Conservation (phyloP, 208 protist species). For the Kentomonas sorsogonicus region DNA sequence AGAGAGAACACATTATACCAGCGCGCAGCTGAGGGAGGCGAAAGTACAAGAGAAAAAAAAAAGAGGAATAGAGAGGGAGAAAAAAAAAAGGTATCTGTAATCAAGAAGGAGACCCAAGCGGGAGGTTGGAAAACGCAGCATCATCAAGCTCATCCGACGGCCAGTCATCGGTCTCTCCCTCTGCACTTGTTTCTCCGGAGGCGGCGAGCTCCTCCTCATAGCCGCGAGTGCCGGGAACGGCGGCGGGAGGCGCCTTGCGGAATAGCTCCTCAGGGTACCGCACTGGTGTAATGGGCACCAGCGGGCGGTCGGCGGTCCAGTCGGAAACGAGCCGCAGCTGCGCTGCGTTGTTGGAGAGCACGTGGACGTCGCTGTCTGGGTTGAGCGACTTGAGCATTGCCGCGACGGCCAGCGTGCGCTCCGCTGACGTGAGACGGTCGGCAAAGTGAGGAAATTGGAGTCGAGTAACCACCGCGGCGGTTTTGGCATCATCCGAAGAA, state of each 20-base stretch:
- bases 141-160: too few relatives aligned
- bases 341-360: conserved; percentile 50
- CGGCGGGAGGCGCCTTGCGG: conserved; percentile 47
- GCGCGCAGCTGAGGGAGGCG: neutral
- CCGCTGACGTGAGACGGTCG: conserved; percentile 51
- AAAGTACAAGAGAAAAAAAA: conserved; percentile 10
- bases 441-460: too few relatives aligned
- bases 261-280: conserved; percentile 68
- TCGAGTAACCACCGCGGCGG: too few relatives aligned
- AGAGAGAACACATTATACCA: neutral
- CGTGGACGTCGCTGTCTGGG: conserved; percentile 70
- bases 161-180: too few relatives aligned
- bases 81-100: neutral
- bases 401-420: conserved; percentile 73
- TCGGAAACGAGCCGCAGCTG: conserved; percentile 48
- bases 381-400: conserved; percentile 86
- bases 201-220: neutral
- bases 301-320: conserved; percentile 41
- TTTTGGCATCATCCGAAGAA: neutral
- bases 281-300: conserved; percentile 20
- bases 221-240: neutral
- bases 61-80: neutral
- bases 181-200: too few relatives aligned
- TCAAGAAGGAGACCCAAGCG: too few relatives aligned
- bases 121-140: too few relatives aligned